phyloP scores from a whole-genome alignment of 2,329 filamentous ascomycete species.

The Epichloe sibirici region DNA sequence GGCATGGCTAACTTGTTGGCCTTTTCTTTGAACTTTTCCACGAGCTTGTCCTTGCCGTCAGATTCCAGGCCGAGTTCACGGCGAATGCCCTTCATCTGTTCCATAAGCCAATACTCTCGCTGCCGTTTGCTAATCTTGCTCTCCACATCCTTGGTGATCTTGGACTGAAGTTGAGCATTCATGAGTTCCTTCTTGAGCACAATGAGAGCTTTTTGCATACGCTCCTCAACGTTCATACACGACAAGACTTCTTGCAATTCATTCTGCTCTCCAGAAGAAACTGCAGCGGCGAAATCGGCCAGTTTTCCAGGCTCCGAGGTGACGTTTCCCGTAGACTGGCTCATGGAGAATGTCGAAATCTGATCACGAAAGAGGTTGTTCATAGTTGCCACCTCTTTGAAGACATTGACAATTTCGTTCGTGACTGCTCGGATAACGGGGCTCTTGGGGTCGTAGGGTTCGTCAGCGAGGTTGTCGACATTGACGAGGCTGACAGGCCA shows the following conservation, averaged over 20 bases:
- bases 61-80: conserved; percentile 92
- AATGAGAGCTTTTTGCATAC: conserved; percentile 80
- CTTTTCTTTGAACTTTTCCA: conserved; percentile 96
- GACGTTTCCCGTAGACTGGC: conserved; percentile 87
- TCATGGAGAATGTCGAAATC: conserved; percentile 93
- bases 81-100: conserved; percentile 98
- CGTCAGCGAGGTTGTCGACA: conserved; percentile 83
- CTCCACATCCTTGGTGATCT: conserved; percentile 96
- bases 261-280: conserved; percentile 83
- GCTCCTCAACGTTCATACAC: conserved; percentile 80
- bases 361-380: conserved; percentile 95
- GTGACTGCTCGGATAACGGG: conserved; percentile 82
- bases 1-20: conserved; percentile 91
- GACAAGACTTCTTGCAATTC: conserved; percentile 88
- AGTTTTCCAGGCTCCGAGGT: conserved; percentile 90
- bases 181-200: conserved; percentile 97
- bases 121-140: conserved; percentile 95
- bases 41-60: conserved; percentile 94
- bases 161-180: conserved; percentile 93
- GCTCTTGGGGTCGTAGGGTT: conserved; percentile 82
- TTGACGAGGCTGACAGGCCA: conserved; percentile 91
- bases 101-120: conserved; percentile 96
- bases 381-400: conserved; percentile 89
- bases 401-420: conserved; percentile 97
- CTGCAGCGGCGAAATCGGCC: conserved; percentile 92